A percentile compares a stretch with the other conserved stretches of the same genome.
Evolutionary conservation across 352 stramenopile species (phyloP).

Genomic region (Phytophthora syringae): DNA sequence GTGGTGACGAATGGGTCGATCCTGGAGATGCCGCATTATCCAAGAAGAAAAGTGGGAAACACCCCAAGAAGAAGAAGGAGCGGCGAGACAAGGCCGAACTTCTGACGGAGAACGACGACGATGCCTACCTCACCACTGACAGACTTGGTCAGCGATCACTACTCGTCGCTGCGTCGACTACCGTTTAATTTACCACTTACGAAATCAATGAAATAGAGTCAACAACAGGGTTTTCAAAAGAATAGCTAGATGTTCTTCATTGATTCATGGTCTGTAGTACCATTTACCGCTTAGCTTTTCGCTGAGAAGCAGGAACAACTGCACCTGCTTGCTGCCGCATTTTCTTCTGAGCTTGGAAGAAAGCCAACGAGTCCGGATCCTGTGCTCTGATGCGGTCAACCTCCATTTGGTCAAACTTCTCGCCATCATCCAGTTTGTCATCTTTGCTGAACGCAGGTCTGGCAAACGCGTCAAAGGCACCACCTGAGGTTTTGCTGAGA

Average conservation of each 20-base stretch:
- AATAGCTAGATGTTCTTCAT: no score
- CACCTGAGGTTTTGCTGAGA: conserved; percentile 40
- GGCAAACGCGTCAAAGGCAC: conserved; percentile 22
- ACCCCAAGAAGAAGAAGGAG: conserved; percentile 71
- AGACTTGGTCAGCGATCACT: conserved; percentile 24
- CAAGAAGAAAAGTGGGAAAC: conserved; percentile 54
- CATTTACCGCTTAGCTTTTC: conserved; percentile 34
- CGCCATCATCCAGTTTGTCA: conserved; percentile 91
- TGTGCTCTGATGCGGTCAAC: conserved; percentile 85
- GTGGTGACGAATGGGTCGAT: conserved; percentile 24
- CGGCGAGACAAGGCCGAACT: conserved; percentile 37
- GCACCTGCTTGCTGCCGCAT: conserved; percentile 62
- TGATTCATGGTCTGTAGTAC: no score
- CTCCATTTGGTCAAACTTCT: conserved; percentile 93
- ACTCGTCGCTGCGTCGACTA: conserved; percentile 26
- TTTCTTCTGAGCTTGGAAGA: conserved; percentile 92
- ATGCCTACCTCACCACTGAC: background rate
- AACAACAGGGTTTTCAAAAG: no score
- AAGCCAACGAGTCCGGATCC: conserved; percentile 91
- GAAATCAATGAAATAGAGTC: no score
- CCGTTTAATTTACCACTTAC: conserved; percentile 28
- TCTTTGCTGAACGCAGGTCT: conserved; percentile 46
- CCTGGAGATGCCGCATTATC: conserved; percentile 2
- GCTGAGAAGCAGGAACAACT: conserved; percentile 28
- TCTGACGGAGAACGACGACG: conserved; percentile 2